Conservation (phyloP, 2,329 filamentous ascomycete species). For the Pyricularia sp. region DNA sequence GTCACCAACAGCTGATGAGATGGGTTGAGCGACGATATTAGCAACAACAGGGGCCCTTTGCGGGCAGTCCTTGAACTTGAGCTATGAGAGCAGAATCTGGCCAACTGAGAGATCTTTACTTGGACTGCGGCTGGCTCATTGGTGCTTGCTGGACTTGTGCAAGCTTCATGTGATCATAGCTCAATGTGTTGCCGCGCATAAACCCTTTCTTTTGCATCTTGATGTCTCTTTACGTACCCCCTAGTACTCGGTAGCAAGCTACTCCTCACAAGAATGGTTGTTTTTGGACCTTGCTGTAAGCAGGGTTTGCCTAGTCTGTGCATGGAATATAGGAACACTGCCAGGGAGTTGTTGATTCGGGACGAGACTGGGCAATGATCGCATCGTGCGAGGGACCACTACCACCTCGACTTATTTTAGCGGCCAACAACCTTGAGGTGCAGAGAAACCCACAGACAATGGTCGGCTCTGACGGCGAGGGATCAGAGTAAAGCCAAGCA, state of each 20-base stretch:
- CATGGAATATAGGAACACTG: neutral
- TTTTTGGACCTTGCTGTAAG: neutral
- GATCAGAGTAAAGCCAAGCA: neutral
- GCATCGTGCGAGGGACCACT: neutral
- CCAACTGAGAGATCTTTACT: neutral
- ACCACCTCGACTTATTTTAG: neutral
- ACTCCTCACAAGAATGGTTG: neutral
- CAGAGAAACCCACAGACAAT: neutral
- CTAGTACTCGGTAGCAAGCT: neutral
- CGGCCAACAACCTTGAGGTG: neutral
- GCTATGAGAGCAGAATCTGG: neutral
- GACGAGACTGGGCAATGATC: neutral
- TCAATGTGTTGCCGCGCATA: neutral
- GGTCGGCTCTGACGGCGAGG: neutral
- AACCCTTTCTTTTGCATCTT: neutral
- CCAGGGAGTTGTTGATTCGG: neutral
- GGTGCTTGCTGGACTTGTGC: neutral
- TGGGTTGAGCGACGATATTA: neutral
- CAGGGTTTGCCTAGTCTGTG: neutral
- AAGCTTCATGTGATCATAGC: neutral
- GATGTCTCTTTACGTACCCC: neutral
- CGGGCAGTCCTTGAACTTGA: neutral
- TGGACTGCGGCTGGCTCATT: neutral
- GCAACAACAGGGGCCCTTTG: neutral
- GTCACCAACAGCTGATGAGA: slow-evolving; percentile 1